These are phyloP conservation scores for Begonia loranthoides DNA, from an alignment of 306 rosid genomes.

Conservation along the genomic window DNA sequence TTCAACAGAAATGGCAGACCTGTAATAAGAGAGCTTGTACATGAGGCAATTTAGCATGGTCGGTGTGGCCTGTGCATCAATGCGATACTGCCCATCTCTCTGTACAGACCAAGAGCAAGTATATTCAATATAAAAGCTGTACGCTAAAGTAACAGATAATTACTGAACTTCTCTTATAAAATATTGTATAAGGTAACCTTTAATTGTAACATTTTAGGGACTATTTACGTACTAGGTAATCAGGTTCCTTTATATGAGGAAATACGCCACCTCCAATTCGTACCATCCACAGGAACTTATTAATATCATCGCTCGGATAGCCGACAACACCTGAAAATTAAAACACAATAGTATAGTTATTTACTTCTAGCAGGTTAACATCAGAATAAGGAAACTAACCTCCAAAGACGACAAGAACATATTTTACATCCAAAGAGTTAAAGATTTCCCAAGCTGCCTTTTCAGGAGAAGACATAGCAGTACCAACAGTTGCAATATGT, in stretches of 20 bases:
- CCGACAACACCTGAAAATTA: slow-evolving; percentile 78
- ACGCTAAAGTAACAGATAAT: not conserved
- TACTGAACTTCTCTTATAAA: not conserved
- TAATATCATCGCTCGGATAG: slow-evolving; percentile 95
- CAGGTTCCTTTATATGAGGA: slow-evolving; percentile 96
- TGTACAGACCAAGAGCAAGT: slow-evolving; percentile 15
- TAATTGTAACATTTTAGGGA: not conserved
- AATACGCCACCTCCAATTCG: slow-evolving; percentile 99
- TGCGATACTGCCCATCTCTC: slow-evolving; percentile 98
- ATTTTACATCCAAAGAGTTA: slow-evolving; percentile 92
- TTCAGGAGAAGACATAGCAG: slow-evolving; percentile 99
- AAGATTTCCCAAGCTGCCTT: slow-evolving; percentile 99
- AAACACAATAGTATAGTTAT: slow-evolving; percentile 18
- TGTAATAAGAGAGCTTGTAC: slow-evolving; percentile 97
- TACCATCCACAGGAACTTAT: slow-evolving; percentile 99
- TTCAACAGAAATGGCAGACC: slow-evolving; percentile 36
- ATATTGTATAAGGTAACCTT: not conserved
- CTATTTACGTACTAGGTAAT: slow-evolving; percentile 58
- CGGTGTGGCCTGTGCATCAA: slow-evolving; percentile 88
- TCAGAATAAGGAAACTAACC: slow-evolving; percentile 37
- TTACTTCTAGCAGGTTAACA: not conserved
- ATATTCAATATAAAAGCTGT: too few relatives aligned
- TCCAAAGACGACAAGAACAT: slow-evolving; percentile 99
- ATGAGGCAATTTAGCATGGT: slow-evolving; percentile 93
- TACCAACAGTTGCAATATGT: slow-evolving; percentile 97